Conservation (phyloP, 202 grass and related monocot genomes). For the Dendrocalamus latiflorus region DNA sequence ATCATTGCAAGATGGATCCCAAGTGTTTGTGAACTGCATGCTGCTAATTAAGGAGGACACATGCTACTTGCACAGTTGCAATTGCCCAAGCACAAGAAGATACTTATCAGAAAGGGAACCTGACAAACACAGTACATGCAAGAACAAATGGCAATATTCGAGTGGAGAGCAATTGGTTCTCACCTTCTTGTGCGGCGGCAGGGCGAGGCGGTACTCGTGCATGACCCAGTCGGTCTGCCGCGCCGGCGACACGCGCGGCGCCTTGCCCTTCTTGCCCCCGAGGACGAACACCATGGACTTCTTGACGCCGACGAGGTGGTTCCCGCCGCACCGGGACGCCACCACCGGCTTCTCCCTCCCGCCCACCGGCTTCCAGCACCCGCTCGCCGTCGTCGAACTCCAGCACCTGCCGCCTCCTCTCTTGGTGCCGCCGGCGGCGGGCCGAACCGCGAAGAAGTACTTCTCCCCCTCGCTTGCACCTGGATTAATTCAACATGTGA, state of each 20-base stretch:
- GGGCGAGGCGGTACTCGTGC: constrained; percentile 82
- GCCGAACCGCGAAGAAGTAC: constrained; percentile 65
- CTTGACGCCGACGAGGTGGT: constrained; percentile 61
- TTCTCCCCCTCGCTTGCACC: constrained; percentile 53
- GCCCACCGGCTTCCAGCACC: constrained; percentile 60
- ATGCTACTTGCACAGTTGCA: neutral
- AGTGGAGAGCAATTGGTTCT: neutral
- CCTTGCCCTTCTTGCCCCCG: neutral
- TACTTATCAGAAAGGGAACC: neutral
- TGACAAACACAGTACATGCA: neutral
- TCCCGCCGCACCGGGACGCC: constrained; percentile 36
- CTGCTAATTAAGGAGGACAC: neutral
- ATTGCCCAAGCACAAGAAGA: neutral
- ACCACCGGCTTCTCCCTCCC: constrained; percentile 54
- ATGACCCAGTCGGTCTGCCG: constrained; percentile 56
- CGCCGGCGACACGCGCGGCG: neutral
- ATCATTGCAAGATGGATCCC: neutral
- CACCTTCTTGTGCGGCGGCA: constrained; percentile 46
- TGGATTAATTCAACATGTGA: constrained; percentile 4
- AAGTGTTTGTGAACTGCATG: neutral
- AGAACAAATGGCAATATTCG: neutral
- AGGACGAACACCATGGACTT: constrained; percentile 48
- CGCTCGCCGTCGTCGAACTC: constrained; percentile 32
- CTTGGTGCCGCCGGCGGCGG: neutral
- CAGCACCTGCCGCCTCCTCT: neutral